Conservation (phyloP, 2,329 filamentous ascomycete species). For the Tolypocladium ovalisporum region DNA sequence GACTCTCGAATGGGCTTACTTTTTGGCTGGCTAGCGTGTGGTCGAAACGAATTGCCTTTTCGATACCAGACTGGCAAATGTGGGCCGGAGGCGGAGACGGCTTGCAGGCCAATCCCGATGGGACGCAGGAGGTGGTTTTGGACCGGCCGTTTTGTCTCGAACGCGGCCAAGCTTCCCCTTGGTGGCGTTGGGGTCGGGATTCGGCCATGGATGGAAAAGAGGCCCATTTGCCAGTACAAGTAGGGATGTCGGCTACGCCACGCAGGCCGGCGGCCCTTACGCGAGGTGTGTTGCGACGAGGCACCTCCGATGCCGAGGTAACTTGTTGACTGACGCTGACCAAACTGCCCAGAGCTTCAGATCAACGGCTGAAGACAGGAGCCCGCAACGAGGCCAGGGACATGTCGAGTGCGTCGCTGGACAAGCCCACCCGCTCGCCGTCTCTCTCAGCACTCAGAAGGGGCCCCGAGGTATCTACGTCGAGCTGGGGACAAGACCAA, state of each 20-base stretch:
- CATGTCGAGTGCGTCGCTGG: background rate
- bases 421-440: background rate
- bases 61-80: background rate
- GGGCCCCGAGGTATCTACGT: background rate
- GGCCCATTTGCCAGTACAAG: no score
- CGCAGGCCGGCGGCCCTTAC: background rate
- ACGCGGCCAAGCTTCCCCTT: background rate
- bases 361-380: background rate
- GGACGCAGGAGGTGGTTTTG: background rate
- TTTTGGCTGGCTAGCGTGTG: background rate
- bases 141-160: background rate
- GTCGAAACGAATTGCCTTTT: background rate
- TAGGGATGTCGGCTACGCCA: background rate
- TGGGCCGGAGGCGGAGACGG: background rate
- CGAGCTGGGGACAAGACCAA: background rate
- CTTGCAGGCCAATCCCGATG: background rate
- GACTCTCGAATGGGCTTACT: background rate
- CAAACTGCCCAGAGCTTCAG: no score
- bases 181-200: background rate
- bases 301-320: background rate
- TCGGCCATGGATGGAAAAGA: background rate
- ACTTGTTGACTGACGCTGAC: background rate
- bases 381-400: background rate
- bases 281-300: background rate
- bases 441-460: background rate